phyloP scores from a whole-genome alignment of 805 yeast genomes.

The Lachancea lanzarotensis region DNA sequence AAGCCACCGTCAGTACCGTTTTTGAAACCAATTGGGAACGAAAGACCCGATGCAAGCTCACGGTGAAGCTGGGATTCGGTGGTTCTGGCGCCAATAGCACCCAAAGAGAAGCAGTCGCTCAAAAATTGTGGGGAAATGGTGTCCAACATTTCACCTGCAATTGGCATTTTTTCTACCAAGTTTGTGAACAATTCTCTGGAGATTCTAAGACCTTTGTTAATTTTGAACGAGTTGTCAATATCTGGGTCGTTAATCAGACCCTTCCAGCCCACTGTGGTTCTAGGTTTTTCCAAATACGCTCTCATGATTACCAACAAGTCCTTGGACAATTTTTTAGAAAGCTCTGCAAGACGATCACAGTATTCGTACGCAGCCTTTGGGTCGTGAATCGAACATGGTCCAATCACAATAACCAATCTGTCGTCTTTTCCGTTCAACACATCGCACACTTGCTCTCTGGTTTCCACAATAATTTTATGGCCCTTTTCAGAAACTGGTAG shows the following conservation, averaged over 20 bases:
- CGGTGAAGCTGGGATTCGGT: conserved; percentile 97
- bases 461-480: conserved; percentile 58
- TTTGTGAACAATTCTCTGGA: conserved; percentile 81
- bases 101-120: conserved; percentile 87
- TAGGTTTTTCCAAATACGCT: conserved; percentile 95
- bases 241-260: conserved; percentile 97
- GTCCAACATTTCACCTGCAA: conserved; percentile 96
- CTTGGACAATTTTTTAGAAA: conserved; percentile 56
- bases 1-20: conserved; percentile 96
- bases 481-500: conserved; percentile 58
- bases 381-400: conserved; percentile 97
- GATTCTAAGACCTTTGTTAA: conserved; percentile 88
- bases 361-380: conserved; percentile 88
- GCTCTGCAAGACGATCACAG: conserved; percentile 54
- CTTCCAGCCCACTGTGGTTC: conserved; percentile 99
- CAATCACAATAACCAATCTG: conserved; percentile 80
- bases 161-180: conserved; percentile 78
- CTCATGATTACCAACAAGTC: conserved; percentile 90
- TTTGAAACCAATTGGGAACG: conserved; percentile 98
- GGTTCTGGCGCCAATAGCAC: conserved; percentile 98
- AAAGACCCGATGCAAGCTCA: conserved; percentile 91
- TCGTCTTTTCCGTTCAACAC: conserved; percentile 80
- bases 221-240: conserved; percentile 84
- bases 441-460: conserved; percentile 67
- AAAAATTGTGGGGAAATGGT: conserved; percentile 95